Percentiles rank a stretch among this genome's conserved stretches.
These are phyloP conservation scores for Dictyostelium purpureum DNA, from an alignment of 78 protist genomes.

Conservation along the genomic window DNA sequence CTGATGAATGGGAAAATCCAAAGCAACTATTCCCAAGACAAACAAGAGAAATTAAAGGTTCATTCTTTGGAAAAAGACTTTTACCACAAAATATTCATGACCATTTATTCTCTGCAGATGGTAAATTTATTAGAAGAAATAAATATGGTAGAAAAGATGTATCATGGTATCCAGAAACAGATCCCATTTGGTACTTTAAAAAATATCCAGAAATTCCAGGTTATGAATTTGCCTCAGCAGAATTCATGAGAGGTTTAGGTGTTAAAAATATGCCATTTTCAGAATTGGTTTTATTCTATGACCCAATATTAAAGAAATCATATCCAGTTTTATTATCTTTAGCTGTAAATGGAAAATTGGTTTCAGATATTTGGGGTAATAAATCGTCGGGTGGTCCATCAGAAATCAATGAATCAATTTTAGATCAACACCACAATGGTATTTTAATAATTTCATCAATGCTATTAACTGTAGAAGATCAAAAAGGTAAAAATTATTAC, in stretches of 20 bases:
- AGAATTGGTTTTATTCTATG: conserved; percentile 3
- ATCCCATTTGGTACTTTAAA: conserved; percentile 7
- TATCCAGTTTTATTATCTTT: background rate
- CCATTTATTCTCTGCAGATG: background rate
- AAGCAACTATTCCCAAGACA: background rate
- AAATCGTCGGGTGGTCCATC: background rate
- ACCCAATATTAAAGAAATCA: background rate
- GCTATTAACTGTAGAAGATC: conserved; percentile 3
- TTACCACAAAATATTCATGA: background rate
- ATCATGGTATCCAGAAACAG: conserved; percentile 1
- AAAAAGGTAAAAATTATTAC: too few relatives aligned
- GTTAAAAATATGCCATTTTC: background rate
- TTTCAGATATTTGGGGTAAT: background rate
- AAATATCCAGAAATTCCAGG: conserved; percentile 3
- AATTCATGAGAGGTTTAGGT: background rate
- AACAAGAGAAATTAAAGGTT: conserved; percentile 1
- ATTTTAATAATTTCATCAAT: background rate
- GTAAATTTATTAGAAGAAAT: conserved; percentile 3
- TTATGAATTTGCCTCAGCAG: background rate
- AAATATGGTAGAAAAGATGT: conserved; percentile 11
- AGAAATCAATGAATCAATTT: background rate
- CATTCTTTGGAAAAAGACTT: background rate
- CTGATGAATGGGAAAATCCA: conserved; percentile 11
- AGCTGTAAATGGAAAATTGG: background rate
- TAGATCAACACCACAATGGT: background rate